A percentile compares a stretch with the other conserved stretches of the same genome.
These are phyloP conservation scores for Colletotrichum gigasporum DNA, from an alignment of 2,329 filamentous ascomycete genomes.

Conservation along the genomic window DNA sequence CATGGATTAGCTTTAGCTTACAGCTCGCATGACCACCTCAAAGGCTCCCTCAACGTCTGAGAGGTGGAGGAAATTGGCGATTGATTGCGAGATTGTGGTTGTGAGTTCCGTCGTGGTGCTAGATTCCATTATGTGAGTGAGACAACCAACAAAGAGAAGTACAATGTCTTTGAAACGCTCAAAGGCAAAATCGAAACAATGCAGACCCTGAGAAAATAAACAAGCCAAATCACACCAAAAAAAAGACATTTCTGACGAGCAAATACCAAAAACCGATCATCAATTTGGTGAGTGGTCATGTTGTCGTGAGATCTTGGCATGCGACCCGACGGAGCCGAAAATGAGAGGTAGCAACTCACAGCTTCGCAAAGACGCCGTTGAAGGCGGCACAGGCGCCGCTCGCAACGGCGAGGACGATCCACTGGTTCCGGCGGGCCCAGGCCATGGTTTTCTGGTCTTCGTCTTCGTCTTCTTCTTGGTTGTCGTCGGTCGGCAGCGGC, in stretches of 20 bases:
- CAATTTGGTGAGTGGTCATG: not conserved
- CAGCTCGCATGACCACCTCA: constrained; percentile 59
- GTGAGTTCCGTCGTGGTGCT: constrained; percentile 68
- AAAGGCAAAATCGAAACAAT: not conserved
- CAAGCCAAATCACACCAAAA: not conserved
- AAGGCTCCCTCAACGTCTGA: constrained; percentile 50
- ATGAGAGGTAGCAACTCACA: constrained; percentile 60
- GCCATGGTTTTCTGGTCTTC: constrained; percentile 21
- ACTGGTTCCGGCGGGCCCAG: constrained; percentile 53
- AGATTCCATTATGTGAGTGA: constrained; percentile 10
- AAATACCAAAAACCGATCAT: too few species aligned
- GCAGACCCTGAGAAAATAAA: not conserved
- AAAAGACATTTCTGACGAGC: too few species aligned
- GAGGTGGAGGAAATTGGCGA: constrained; percentile 57
- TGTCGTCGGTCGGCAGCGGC: constrained; percentile 2
- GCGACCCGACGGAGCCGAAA: not conserved
- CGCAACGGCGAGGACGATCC: constrained; percentile 76
- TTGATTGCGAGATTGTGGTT: constrained; percentile 52
- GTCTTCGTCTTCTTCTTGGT: not conserved
- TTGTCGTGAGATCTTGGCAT: not conserved
- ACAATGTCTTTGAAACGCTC: not conserved
- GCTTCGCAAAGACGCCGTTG: constrained; percentile 85
- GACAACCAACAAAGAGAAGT: constrained; percentile 1
- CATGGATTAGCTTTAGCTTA: constrained; percentile 43
- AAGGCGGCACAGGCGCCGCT: constrained; percentile 82